Percentiles rank a stretch among this genome's conserved stretches.
Evolutionary conservation across 2,329 filamentous ascomycete genomes (phyloP).

Genomic region (Curvularia eragrostidis): DNA sequence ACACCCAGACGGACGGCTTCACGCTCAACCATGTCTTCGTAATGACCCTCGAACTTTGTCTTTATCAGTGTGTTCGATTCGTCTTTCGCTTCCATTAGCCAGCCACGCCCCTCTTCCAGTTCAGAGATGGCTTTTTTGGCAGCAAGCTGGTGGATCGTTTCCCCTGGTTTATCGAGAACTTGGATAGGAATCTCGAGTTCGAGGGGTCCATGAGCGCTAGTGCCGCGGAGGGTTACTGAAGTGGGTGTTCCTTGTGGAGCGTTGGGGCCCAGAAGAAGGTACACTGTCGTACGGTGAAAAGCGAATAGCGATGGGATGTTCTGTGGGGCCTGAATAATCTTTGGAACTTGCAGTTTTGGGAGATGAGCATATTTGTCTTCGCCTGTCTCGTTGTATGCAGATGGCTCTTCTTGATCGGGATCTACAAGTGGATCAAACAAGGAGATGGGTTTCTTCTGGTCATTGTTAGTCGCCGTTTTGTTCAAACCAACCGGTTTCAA

Average conservation of each 20-base stretch:
- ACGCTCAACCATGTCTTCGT: constrained; percentile 66
- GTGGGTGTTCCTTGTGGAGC: constrained; percentile 57
- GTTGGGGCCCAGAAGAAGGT: constrained; percentile 67
- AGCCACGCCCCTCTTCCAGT: constrained; percentile 73
- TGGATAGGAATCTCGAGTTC: constrained; percentile 70
- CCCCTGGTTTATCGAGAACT: constrained; percentile 52
- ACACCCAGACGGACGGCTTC: constrained; percentile 72
- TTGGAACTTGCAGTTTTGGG: constrained; percentile 61
- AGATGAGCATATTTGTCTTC: constrained; percentile 58
- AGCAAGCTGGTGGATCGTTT: constrained; percentile 73
- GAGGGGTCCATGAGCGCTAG: constrained; percentile 64
- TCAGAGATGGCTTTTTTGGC: constrained; percentile 72
- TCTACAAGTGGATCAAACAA: constrained; percentile 63
- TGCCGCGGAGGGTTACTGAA: constrained; percentile 66
- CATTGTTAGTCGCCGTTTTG: constrained; percentile 16
- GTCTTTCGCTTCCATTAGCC: constrained; percentile 56
- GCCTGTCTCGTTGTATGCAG: constrained; percentile 35
- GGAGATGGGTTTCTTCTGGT: constrained; percentile 59
- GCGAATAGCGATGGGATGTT: constrained; percentile 70
- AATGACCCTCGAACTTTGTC: constrained; percentile 55
- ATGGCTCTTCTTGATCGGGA: constrained; percentile 49
- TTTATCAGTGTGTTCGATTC: constrained; percentile 49
- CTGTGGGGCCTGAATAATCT: constrained; percentile 68
- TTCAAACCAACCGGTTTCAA: not conserved
- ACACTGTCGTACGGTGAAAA: constrained; percentile 70